A percentile compares a stretch with the other conserved stretches of the same genome.
Evolutionary conservation across 192 early-diverging fungal genomes (phyloP).

Genomic region (Spizellomyces punctatus): DNA sequence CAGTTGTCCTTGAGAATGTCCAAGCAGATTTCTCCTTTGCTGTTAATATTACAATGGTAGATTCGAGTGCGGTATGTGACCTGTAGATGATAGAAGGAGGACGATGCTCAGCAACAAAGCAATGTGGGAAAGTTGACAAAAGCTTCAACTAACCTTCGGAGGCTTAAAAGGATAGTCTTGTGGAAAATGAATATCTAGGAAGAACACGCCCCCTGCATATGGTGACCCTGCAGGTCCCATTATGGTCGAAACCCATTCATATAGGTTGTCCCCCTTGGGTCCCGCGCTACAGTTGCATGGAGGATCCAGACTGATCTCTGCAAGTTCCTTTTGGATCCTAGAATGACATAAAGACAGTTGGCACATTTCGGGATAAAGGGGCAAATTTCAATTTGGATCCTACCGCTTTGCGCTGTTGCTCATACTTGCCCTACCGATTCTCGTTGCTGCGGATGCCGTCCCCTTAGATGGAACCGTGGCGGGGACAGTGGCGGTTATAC

Average conservation of each 20-base stretch:
- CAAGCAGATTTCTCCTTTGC: constrained; percentile 87
- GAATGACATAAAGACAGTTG: not conserved
- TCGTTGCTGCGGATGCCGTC: not conserved
- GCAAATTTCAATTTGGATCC: not conserved
- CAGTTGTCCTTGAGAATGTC: constrained; percentile 98
- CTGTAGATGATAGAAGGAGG: constrained; percentile 37
- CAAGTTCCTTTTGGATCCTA: constrained; percentile 95
- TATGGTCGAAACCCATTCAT: constrained; percentile 96
- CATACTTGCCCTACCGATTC: constrained; percentile 5
- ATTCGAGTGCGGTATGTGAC: constrained; percentile 89
- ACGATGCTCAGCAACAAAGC: constrained; percentile 13
- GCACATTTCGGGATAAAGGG: not conserved
- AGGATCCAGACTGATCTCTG: constrained; percentile 93
- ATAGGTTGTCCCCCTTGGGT: constrained; percentile 94
- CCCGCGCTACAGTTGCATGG: constrained; percentile 95
- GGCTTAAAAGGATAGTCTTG: constrained; percentile 96
- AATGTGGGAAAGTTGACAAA: not conserved
- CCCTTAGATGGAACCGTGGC: not conserved
- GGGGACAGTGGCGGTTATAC: not conserved
- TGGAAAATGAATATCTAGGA: constrained; percentile 90
- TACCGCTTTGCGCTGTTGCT: constrained; percentile 41
- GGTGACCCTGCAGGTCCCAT: constrained; percentile 87
- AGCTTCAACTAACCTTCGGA: constrained; percentile 68
- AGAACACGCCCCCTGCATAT: constrained; percentile 87
- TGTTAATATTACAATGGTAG: constrained; percentile 97